A percentile compares a stretch with the other conserved stretches of the same genome.
phyloP scores from a whole-genome alignment of 140 eudicot species.

The Erigeron philadelphicus region DNA sequence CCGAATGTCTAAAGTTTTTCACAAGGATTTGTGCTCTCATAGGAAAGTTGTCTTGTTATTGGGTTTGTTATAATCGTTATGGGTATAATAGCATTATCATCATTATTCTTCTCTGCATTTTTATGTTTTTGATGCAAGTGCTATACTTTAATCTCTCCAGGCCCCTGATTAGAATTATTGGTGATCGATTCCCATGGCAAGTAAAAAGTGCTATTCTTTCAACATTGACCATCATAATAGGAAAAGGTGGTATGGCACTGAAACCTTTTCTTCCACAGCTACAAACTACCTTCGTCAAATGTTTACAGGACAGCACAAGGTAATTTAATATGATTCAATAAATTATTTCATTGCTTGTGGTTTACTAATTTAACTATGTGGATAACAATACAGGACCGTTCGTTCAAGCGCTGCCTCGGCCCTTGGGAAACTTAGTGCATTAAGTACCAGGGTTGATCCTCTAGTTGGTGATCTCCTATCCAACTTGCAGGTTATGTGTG shows the following conservation, averaged over 20 bases:
- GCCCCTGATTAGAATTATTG: slow-evolving; percentile 91
- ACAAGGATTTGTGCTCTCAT: no score
- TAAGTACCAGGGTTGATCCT: slow-evolving; percentile 90
- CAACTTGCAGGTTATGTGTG: no score
- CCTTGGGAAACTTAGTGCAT: slow-evolving; percentile 93
- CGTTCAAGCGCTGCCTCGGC: slow-evolving; percentile 82
- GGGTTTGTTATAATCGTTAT: no score
- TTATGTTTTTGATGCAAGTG: slow-evolving; percentile 8
- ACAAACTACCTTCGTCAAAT: slow-evolving; percentile 92
- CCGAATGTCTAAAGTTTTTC: no score
- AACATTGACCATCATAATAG: slow-evolving; percentile 80
- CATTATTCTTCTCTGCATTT: background rate
- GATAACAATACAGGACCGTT: slow-evolving; percentile 24
- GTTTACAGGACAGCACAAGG: slow-evolving; percentile 91
- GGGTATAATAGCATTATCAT: background rate
- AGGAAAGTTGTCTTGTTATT: no score
- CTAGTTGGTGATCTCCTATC: slow-evolving; percentile 64
- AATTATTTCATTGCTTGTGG: no score
- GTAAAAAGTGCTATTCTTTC: slow-evolving; percentile 97
- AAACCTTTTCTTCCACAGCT: slow-evolving; percentile 99
- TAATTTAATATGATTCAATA: slow-evolving; percentile 16
- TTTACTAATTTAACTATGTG: slow-evolving; percentile 5
- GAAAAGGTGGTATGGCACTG: slow-evolving; percentile 86
- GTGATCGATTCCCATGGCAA: slow-evolving; percentile 98
- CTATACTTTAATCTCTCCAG: slow-evolving; percentile 33